Evolutionary conservation across 2,329 filamentous ascomycete species (phyloP), one percentile per base, ranked within the genome.

Genomic region (Coniella lustricola): DNA sequence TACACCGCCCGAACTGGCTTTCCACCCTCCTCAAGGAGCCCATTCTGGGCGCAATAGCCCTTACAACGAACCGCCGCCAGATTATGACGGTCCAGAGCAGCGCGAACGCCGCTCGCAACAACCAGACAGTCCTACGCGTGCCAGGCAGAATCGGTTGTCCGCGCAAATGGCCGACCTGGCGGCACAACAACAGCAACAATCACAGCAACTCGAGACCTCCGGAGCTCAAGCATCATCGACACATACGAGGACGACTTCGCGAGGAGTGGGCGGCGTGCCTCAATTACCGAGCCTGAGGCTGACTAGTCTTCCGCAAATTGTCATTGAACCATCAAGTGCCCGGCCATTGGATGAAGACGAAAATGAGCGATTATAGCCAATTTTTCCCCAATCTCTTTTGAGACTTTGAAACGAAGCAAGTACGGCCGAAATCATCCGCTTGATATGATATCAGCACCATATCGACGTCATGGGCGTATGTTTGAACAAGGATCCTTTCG

Each of bases 211-310:
- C 22, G 34, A 2, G 9, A 44, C n/a, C 20, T 35, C 18, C 13
- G 38, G 46, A 39, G 36, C 25, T 10, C 32, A 47, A 3, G 42
- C 40, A 17, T 44, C 49, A 36, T 46, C 49, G 18, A 37, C 53
- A 18, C 47, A 44, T 16, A 38, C 38, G 16, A 45, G 54, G 36
- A 22, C 58, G 14, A 48, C 54, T 13, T 60, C 62, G 12, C 65
- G 67, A 34, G 67, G 67, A 4, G 64, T 67, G 4, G 67, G 67
- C 16, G 67, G 65, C 1, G 57, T 64, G 7, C 74, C 74, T 0
- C 75, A 72, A 53, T 62, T 81, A 41, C 77, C 78, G 2, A 79
- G 73, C 55, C 56, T 82, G 55, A 68, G 70, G 41, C 65, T 81
- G 29, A 57, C 62, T 16, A 60, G 60, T 22, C 61, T 82, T 21